These are phyloP conservation scores for Climacium dendroides DNA, from an alignment of 225 moss, liverwort and hornwort species.

Conservation along the genomic window DNA sequence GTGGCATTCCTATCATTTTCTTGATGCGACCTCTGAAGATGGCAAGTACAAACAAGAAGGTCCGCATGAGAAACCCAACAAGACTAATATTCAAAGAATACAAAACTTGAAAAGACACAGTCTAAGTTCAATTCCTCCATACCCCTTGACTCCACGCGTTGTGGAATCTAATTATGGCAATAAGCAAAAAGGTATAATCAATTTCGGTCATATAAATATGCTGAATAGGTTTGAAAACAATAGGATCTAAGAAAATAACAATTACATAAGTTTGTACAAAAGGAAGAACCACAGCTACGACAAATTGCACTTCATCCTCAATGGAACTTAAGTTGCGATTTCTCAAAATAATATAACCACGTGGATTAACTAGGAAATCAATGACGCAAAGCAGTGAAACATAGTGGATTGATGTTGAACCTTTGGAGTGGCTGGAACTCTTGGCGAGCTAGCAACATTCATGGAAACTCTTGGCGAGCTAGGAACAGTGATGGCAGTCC, in stretches of 20 bases:
- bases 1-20: conserved; percentile 63
- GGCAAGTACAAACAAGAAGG: neutral
- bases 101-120: conserved; percentile 26
- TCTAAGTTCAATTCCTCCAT: conserved; percentile 41
- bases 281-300: neutral
- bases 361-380: neutral
- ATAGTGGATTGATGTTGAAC: conserved; percentile 1
- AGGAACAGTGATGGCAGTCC: conserved; percentile 27
- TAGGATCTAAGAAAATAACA: neutral
- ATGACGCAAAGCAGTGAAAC: neutral
- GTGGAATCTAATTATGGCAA: conserved; percentile 9
- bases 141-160: conserved; percentile 13
- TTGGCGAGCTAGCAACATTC: conserved; percentile 36
- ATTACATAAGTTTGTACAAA: no score
- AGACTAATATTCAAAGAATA: neutral
- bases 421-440: conserved; percentile 39
- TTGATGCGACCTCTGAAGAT: conserved; percentile 59
- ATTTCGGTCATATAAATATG: neutral
- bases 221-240: neutral
- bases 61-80: neutral
- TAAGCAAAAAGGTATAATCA: neutral
- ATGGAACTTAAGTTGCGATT: neutral
- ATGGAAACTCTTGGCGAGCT: neutral
- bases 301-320: neutral
- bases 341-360: neutral